A percentile compares a stretch with the other conserved stretches of the same genome.
Evolutionary conservation across 306 rosid genomes (phyloP).

Genomic region (Ziziphus jujuba): DNA sequence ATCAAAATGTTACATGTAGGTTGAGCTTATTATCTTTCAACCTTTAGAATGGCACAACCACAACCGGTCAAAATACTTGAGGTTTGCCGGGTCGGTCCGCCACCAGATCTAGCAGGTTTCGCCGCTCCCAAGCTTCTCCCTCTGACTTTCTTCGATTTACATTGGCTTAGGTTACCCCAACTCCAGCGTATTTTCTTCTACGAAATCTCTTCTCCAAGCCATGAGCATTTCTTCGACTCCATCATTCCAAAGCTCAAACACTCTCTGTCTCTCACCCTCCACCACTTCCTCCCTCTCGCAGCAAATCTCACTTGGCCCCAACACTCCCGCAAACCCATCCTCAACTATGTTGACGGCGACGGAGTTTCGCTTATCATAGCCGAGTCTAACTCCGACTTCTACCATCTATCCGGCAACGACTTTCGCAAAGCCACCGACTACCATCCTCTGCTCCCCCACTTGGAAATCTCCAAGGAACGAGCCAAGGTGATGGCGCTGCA

Average conservation of each 20-base stretch:
- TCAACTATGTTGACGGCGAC: conserved; percentile 29
- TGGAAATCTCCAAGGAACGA: not conserved
- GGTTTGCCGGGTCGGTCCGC: not conserved
- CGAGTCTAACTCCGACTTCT: conserved; percentile 21
- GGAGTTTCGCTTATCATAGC: conserved; percentile 25
- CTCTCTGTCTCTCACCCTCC: conserved; percentile 52
- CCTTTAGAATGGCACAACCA: not conserved
- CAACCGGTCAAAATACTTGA: not conserved
- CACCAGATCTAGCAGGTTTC: not conserved
- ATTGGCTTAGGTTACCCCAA: conserved; percentile 33
- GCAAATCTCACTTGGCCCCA: conserved; percentile 44
- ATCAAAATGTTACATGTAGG: too few species aligned
- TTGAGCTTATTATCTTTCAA: too few species aligned
- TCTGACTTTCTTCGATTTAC: conserved; percentile 36
- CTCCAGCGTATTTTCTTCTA: conserved; percentile 42
- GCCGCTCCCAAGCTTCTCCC: conserved; percentile 5
- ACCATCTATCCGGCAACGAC: conserved; percentile 6
- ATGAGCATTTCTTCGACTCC: conserved; percentile 4
- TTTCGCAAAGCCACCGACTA: not conserved
- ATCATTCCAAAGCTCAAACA: conserved; percentile 38
- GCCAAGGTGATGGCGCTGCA: conserved; percentile 18
- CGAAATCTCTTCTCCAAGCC: conserved; percentile 15
- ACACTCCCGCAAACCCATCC: conserved; percentile 22
- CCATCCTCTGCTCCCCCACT: not conserved
- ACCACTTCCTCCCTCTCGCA: conserved; percentile 42